Percentiles rank a stretch among this genome's conserved stretches.
These are phyloP conservation scores for Exophiala dermatitidis DNA, from an alignment of 2,329 filamentous ascomycete species.

Conservation along the genomic window DNA sequence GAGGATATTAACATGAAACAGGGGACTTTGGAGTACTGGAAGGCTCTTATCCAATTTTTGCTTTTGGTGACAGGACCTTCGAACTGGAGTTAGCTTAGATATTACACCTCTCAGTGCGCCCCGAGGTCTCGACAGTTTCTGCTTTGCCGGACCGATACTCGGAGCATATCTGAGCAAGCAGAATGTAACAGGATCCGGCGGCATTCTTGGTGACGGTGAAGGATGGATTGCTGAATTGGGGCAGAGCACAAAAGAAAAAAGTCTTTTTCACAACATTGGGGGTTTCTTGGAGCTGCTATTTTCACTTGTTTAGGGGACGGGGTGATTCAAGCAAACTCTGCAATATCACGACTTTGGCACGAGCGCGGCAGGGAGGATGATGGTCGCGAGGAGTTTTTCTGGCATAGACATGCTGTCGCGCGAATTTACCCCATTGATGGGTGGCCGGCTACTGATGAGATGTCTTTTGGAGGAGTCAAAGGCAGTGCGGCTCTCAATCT, in stretches of 20 bases:
- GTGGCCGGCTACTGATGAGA: neutral
- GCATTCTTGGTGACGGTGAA: neutral
- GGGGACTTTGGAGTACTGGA: constrained; percentile 18
- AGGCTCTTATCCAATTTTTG: constrained; percentile 5
- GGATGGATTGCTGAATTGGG: constrained; percentile 1
- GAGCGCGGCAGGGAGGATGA: neutral
- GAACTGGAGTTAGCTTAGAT: constrained; percentile 13
- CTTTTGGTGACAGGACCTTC: constrained; percentile 7
- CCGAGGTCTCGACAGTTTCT: neutral
- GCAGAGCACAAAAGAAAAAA: constrained; percentile 11
- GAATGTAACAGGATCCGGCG: constrained; percentile 10
- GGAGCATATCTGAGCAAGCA: neutral
- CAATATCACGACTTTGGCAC: constrained; percentile 2
- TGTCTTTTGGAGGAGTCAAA: neutral
- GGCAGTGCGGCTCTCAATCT: neutral
- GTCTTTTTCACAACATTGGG: constrained; percentile 4
- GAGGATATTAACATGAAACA: constrained; percentile 14
- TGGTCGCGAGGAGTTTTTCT: neutral
- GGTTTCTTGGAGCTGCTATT: neutral
- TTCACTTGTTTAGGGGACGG: constrained; percentile 1
- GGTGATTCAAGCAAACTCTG: constrained; percentile 1
- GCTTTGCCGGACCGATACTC: neutral
- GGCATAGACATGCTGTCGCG: neutral
- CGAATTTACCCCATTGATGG: no score
- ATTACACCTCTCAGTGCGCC: constrained; percentile 9